phyloP scores from a whole-genome alignment of 805 yeast genomes.

The Candida peoriensis region DNA sequence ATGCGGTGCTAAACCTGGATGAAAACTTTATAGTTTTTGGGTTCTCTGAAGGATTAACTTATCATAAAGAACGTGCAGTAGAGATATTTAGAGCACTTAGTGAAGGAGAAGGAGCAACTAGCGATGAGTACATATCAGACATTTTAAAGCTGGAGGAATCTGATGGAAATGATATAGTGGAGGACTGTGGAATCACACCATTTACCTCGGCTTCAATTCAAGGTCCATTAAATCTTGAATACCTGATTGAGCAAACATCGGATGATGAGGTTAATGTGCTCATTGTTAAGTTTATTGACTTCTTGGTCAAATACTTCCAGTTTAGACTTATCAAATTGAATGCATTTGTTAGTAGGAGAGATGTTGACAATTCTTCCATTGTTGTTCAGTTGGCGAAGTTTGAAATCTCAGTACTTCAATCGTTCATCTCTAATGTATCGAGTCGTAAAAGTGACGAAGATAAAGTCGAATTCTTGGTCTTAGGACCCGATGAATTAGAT shows the following conservation, averaged over 20 bases:
- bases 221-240: slow-evolving; percentile 10
- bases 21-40: slow-evolving; percentile 31
- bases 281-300: slow-evolving; percentile 17
- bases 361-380: slow-evolving; percentile 7
- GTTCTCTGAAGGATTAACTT: slow-evolving; percentile 21
- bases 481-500: slow-evolving; percentile 20
- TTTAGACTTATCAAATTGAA: slow-evolving; percentile 6
- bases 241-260: slow-evolving; percentile 10
- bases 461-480: slow-evolving; percentile 12
- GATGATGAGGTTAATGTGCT: slow-evolving; percentile 17
- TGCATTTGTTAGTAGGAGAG: slow-evolving; percentile 1
- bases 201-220: slow-evolving; percentile 12
- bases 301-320: slow-evolving; percentile 15
- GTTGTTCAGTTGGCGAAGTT: slow-evolving; percentile 14
- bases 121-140: slow-evolving; percentile 11
- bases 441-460: slow-evolving; percentile 6
- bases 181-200: slow-evolving; percentile 17
- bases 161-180: slow-evolving; percentile 17
- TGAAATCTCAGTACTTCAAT: slow-evolving; percentile 12
- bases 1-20: slow-evolving; percentile 24
- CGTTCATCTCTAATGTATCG: slow-evolving; percentile 5
- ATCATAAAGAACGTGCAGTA: slow-evolving; percentile 15
- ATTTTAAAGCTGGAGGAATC: slow-evolving; percentile 17
- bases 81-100: slow-evolving; percentile 12
- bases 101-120: slow-evolving; percentile 4